phyloP scores from a whole-genome alignment of 805 yeast genomes.

The Wickerhamomyces bisporus region DNA sequence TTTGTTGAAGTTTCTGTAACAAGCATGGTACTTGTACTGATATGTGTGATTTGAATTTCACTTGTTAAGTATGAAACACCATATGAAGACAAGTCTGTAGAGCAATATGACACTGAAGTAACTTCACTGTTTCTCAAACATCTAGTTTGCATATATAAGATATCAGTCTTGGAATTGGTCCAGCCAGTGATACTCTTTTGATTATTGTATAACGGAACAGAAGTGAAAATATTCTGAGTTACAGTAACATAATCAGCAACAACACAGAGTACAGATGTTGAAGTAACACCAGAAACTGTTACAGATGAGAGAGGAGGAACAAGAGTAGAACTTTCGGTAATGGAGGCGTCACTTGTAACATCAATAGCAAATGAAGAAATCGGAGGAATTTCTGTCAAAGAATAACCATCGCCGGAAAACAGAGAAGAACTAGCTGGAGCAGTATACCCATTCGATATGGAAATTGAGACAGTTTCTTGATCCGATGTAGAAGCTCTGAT shows the following conservation, averaged over 20 bases:
- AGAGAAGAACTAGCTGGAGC: too few species aligned
- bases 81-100: conserved; percentile 15
- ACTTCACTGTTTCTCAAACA: conserved; percentile 18
- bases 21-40: conserved; percentile 17
- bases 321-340: too few species aligned
- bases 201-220: conserved; percentile 17
- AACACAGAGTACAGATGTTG: conserved; percentile 17
- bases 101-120: conserved; percentile 15
- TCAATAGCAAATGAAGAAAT: too few species aligned
- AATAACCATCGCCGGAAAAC: too few species aligned
- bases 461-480: too few species aligned
- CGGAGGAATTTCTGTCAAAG: too few species aligned
- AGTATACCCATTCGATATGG: too few species aligned
- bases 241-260: conserved; percentile 21
- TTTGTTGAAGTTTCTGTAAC: conserved; percentile 20
- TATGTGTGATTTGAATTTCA: conserved; percentile 16
- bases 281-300: conserved; percentile 13
- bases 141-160: conserved; percentile 15
- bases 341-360: background rate
- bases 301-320: background rate
- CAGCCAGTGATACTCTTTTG: conserved; percentile 21
- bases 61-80: conserved; percentile 19
- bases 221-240: conserved; percentile 16
- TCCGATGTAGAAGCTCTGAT: too few species aligned
- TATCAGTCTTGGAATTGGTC: conserved; percentile 12